Evolutionary conservation across 441 rosid species (phyloP), one percentile per base, ranked within the genome.

Genomic region (Viola pubescens): DNA sequence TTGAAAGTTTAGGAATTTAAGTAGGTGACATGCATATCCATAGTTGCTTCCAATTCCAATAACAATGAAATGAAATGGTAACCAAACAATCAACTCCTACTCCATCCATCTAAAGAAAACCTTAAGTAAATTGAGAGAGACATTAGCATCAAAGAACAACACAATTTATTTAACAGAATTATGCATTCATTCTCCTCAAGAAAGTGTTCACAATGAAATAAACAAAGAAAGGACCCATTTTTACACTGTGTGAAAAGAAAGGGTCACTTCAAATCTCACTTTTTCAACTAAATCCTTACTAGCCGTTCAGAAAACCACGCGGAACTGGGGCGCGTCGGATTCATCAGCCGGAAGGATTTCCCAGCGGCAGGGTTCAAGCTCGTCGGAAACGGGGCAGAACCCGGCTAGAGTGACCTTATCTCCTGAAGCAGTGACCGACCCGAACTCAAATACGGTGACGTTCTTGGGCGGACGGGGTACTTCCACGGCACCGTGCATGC

Each of bases 291-390:
- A 14, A 48, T 13, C 44, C 40, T 48, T 5, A 13, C 47, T 16
- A 2, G 39, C 10, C 65, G 45, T 48, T 83, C 76, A 91, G 63
- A 91, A 91, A 50, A 88, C 94, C 43, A 88, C 87, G 65, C 98
- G 96, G 73, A 91, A 88, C 75, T 86, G 96, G 0, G 98, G 98
- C 5, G 95, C 95, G 62, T 87, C 88, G 52, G 77, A 70, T 0
- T 74, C 91, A 58, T 61, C 75, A 2, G 95, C 90, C 6, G 96
- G 89, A n/a, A 86, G 69, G 74, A 91, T 81, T 70, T 82, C 89
- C 98, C 98, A 88, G 49, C 95, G 91, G 73, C 98, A 91, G 13
- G 98, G 98, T 63, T 88, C 94, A 60, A 91, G 89, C 12, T 91
- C 91, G 19, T 91, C 95, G 52, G 96, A 88, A 4, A 91, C 95